Evolutionary conservation across 148 eudicot genomes (phyloP), one percentile per base, ranked within the genome.

Genomic region (Gaultheria prostrata): DNA sequence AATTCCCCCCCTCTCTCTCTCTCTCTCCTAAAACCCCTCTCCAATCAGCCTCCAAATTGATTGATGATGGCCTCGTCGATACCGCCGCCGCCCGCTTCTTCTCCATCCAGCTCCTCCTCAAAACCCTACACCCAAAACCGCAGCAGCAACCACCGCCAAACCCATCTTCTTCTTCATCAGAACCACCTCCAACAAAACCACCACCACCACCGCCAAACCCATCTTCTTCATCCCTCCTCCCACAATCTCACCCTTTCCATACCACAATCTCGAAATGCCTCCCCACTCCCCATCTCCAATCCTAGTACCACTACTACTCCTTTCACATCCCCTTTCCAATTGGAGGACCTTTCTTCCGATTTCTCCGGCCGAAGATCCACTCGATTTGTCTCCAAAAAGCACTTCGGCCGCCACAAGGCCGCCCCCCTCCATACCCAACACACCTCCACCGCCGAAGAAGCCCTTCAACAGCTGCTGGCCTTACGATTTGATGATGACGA

Each of bases 51-150:
- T 17, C 4, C 20, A 33, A 39, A 1, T 35, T 39, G 67, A n/a
- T n/a, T n/a, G n/a, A n/a, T n/a, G n/a, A 95, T 95, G 98, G 98
- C 98, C 15, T 93, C 98, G 45, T 93, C 98, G 0, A 93, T 95
- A n/a, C 95, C 95, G 13, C n/a, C n/a, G n/a, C 91, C 98, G 17
- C 88, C 89, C 13, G 91, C 88, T 86, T 92, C 88, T 89, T 83
- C 94, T 1, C 87, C 90, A 61, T 88, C n/a, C n/a, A n/a, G n/a
- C n/a, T n/a, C 94, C 49, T 35, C 93, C 49, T 48, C 94, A 0
- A 94, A 90, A 77, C 92, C 94, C 84, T 89, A 86, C 45, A 75
- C 70, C 79, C 89, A 92, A 76, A 84, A 86, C 85, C 89, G 85
- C 88, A 0, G 39, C 39, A 91, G 83, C 53, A 81, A 80, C 81